These are phyloP conservation scores for Saturnispora bothae DNA, from an alignment of 805 yeast genomes.

Conservation along the genomic window DNA sequence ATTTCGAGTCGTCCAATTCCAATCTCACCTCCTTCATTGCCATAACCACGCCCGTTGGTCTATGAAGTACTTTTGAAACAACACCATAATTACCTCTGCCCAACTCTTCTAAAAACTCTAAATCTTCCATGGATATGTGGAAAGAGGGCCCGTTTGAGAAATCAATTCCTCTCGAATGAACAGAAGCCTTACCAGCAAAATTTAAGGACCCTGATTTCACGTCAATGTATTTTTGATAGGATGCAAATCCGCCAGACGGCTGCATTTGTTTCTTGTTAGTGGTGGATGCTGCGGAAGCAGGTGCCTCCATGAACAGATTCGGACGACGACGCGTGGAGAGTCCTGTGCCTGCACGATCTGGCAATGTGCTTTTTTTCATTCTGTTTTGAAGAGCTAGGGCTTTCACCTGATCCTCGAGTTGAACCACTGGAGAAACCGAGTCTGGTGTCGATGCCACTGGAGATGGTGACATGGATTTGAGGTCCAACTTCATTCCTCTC, in stretches of 20 bases:
- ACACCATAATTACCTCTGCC: slow-evolving; percentile 97
- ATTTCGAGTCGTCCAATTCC: slow-evolving; percentile 88
- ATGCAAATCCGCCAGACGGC: slow-evolving; percentile 63
- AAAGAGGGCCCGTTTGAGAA: slow-evolving; percentile 83
- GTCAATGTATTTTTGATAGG: slow-evolving; percentile 81
- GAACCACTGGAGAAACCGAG: background rate
- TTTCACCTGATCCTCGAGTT: background rate
- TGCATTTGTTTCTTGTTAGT: slow-evolving; percentile 3
- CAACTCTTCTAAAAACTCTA: slow-evolving; percentile 73
- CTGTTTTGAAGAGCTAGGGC: slow-evolving; percentile 10
- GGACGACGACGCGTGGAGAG: slow-evolving; percentile 3
- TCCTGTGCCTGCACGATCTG: slow-evolving; percentile 14
- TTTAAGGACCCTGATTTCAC: slow-evolving; percentile 85
- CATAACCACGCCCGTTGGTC: slow-evolving; percentile 86
- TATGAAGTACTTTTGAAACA: slow-evolving; percentile 85
- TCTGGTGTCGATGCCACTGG: background rate
- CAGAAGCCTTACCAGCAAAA: slow-evolving; percentile 86
- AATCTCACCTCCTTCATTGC: slow-evolving; percentile 95
- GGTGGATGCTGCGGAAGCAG: background rate
- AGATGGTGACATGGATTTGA: slow-evolving; percentile 15
- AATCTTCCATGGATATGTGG: slow-evolving; percentile 74
- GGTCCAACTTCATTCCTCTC: slow-evolving; percentile 42
- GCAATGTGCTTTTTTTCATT: slow-evolving; percentile 18
- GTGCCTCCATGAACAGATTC: background rate
- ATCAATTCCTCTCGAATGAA: slow-evolving; percentile 86